phyloP scores from a whole-genome alignment of 2,329 filamentous ascomycete genomes.

The Colletotrichum camelliae region DNA sequence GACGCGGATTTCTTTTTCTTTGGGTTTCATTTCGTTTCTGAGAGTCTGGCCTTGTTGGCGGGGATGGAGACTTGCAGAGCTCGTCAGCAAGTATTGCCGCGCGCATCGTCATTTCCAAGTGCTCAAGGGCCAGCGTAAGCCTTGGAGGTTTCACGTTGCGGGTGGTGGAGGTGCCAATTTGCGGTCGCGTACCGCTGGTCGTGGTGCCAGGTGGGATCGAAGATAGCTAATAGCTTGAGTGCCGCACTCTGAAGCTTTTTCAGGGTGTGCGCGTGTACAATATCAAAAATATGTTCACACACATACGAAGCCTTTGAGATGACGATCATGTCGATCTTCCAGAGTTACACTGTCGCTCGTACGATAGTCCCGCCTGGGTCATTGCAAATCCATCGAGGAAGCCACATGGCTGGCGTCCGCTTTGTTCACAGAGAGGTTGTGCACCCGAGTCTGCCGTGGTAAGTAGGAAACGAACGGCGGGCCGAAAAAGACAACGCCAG shows the following conservation, averaged over 20 bases:
- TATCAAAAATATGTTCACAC: neutral
- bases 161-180: neutral
- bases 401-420: neutral
- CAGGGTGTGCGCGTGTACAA: slow-evolving; percentile 1
- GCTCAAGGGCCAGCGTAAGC: neutral
- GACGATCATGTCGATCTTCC: neutral
- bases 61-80: neutral
- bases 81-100: neutral
- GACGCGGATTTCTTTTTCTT: slow-evolving; percentile 4
- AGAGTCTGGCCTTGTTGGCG: neutral
- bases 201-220: neutral
- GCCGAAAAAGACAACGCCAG: neutral
- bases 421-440: neutral
- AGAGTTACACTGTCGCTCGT: neutral
- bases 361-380: neutral
- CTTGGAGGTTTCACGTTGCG: neutral
- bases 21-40: neutral
- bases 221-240: neutral
- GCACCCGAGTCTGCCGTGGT: neutral
- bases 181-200: neutral
- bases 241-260: neutral
- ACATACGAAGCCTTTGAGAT: neutral
- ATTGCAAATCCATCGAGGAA: neutral
- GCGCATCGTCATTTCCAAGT: neutral
- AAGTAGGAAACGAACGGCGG: neutral